Percentiles rank a stretch among this genome's conserved stretches.
Conservation (phyloP, 1,284 basidiomycete species). For the Puccinia triticina region DNA sequence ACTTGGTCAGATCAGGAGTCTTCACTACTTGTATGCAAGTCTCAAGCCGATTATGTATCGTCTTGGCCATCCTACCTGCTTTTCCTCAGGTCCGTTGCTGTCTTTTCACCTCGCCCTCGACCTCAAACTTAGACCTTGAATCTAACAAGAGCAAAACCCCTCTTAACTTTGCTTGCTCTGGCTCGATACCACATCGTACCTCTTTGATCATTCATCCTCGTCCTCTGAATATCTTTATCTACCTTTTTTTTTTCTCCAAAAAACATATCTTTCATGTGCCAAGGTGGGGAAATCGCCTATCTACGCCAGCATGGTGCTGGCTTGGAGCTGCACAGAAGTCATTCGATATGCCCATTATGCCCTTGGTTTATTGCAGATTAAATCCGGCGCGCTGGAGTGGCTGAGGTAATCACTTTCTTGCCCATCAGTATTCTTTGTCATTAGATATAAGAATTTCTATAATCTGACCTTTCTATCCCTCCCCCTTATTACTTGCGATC, state of each 20-base stretch:
- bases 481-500: not conserved
- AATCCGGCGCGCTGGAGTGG: constrained; percentile 61
- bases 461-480: not conserved
- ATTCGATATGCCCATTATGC: constrained; percentile 92
- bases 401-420: constrained; percentile 58
- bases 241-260: not conserved
- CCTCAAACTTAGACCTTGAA: not conserved
- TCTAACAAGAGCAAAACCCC: too few relatives aligned
- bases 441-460: too few relatives aligned
- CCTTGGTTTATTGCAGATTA: constrained; percentile 67
- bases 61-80: constrained; percentile 78
- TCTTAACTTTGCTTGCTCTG: too few relatives aligned
- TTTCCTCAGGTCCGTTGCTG: constrained; percentile 59
- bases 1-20: constrained; percentile 83
- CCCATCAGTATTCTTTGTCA: too few relatives aligned
- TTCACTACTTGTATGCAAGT: constrained; percentile 84
- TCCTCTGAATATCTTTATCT: too few relatives aligned
- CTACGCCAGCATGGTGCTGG: constrained; percentile 87
- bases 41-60: constrained; percentile 77
- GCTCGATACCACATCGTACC: too few relatives aligned
- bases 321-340: constrained; percentile 90
- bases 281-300: constrained; percentile 72
- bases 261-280: not conserved
- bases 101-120: not conserved
- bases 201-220: too few relatives aligned